A percentile compares a stretch with the other conserved stretches of the same genome.
phyloP scores from a whole-genome alignment of 139 green algal species.

The Micromonas pusilla region DNA sequence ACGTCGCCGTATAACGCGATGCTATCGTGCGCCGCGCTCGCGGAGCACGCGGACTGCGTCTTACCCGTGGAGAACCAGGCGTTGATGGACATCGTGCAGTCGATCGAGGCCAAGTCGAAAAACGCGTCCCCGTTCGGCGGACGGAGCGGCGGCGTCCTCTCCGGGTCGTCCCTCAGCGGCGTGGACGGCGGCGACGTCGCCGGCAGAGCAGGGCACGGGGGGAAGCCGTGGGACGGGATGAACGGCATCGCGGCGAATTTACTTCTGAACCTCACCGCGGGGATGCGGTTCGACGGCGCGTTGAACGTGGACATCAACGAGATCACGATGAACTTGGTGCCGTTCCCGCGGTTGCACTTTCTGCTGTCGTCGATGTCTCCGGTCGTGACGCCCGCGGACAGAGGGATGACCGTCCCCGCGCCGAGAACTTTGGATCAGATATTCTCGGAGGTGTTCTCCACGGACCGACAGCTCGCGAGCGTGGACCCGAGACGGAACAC shows the following conservation, averaged over 20 bases:
- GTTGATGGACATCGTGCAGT: slow-evolving; percentile 56
- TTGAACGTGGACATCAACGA: slow-evolving; percentile 74
- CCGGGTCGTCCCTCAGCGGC: neutral
- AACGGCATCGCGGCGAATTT: slow-evolving; percentile 65
- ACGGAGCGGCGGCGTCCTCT: neutral
- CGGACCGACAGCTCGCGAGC: slow-evolving; percentile 56
- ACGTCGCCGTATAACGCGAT: slow-evolving; percentile 81
- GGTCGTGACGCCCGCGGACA: neutral
- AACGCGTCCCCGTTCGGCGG: neutral
- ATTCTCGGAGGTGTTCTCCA: slow-evolving; percentile 58
- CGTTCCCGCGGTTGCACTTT: slow-evolving; percentile 67
- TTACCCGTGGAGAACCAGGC: slow-evolving; percentile 79
- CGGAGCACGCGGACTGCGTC: slow-evolving; percentile 64
- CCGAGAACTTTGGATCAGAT: slow-evolving; percentile 57
- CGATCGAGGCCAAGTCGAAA: neutral
- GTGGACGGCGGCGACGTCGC: neutral
- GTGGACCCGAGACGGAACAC: slow-evolving; percentile 51
- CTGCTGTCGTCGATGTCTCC: slow-evolving; percentile 32
- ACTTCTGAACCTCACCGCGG: slow-evolving; percentile 67
- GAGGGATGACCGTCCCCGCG: slow-evolving; percentile 27
- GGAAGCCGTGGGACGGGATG: slow-evolving; percentile 63
- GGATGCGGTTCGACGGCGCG: slow-evolving; percentile 58
- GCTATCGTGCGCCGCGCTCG: slow-evolving; percentile 53
- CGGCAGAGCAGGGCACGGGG: neutral
- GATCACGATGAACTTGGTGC: slow-evolving; percentile 74